Evolutionary conservation across 2,329 filamentous ascomycete genomes (phyloP).

Genomic region (Phyllosticta ampelicida): DNA sequence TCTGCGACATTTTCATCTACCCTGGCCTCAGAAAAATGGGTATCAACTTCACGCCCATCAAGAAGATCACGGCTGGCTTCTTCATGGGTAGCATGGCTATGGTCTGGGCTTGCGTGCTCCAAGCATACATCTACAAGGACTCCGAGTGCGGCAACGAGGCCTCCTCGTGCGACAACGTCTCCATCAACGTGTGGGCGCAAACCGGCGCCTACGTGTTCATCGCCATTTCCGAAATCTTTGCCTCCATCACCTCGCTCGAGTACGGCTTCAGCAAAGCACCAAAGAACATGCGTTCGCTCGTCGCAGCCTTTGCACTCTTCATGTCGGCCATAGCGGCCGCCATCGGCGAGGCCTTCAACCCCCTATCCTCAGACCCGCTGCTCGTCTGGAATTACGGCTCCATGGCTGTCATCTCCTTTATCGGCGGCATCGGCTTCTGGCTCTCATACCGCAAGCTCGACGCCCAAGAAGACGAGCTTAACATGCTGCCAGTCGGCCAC

Average conservation of each 20-base stretch:
- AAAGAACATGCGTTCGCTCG: conserved; percentile 45
- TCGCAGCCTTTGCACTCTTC: conserved; percentile 27
- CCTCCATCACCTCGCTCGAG: conserved; percentile 58
- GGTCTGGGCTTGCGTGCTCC: conserved; percentile 46
- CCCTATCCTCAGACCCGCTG: conserved; percentile 15
- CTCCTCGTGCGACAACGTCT: conserved; percentile 42
- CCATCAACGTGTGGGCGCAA: conserved; percentile 47
- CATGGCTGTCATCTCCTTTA: conserved; percentile 26
- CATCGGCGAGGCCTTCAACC: conserved; percentile 15
- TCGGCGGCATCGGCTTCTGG: conserved; percentile 23
- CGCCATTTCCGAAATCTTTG: conserved; percentile 50
- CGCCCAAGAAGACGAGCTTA: conserved; percentile 26
- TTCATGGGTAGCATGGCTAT: conserved; percentile 52
- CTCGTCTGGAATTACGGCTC: conserved; percentile 22
- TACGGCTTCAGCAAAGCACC: conserved; percentile 67
- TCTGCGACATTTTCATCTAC: conserved; percentile 58
- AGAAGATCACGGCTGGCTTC: conserved; percentile 63
- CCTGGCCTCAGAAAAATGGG: conserved; percentile 53
- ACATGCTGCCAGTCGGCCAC: conserved; percentile 28
- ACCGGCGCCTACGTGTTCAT: conserved; percentile 44
- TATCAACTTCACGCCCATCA: conserved; percentile 63
- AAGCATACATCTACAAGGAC: conserved; percentile 40
- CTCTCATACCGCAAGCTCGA: conserved; percentile 24
- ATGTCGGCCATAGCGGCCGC: conserved; percentile 20
- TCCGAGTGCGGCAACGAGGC: conserved; percentile 32